These are phyloP conservation scores for Euphorbia lathyris DNA, from an alignment of 345 rosid genomes.

Conservation along the genomic window DNA sequence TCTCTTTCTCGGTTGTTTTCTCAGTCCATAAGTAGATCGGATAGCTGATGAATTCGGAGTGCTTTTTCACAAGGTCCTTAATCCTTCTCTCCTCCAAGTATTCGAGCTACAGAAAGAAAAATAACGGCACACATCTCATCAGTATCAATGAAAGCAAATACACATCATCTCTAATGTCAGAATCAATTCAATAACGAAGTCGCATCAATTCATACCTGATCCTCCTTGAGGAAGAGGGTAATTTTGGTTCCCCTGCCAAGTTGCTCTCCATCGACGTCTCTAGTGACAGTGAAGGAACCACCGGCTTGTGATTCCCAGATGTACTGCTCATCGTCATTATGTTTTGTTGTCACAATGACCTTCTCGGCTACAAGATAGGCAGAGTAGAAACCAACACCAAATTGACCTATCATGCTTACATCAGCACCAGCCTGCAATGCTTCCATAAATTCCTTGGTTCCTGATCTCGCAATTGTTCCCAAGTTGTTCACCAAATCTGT, in stretches of 20 bases:
- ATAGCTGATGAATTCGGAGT: slow-evolving; percentile 89
- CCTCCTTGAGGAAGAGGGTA: slow-evolving; percentile 74
- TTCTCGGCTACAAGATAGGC: slow-evolving; percentile 88
- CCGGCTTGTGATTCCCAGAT: slow-evolving; percentile 97
- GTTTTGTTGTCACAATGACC: slow-evolving; percentile 74
- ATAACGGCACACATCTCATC: not conserved
- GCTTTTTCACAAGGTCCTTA: slow-evolving; percentile 90
- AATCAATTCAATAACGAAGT: not conserved
- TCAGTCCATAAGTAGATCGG: slow-evolving; percentile 84
- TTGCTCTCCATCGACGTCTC: slow-evolving; percentile 66
- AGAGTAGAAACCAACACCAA: slow-evolving; percentile 92
- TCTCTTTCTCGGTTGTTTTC: slow-evolving; percentile 86
- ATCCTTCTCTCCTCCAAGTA: slow-evolving; percentile 86
- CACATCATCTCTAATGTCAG: no score
- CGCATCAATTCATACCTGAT: slow-evolving; percentile 44
- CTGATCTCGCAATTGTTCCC: slow-evolving; percentile 93
- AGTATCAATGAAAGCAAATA: not conserved
- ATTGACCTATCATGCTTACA: slow-evolving; percentile 92
- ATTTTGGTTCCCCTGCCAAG: slow-evolving; percentile 93
- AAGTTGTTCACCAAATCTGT: slow-evolving; percentile 75
- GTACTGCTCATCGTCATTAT: slow-evolving; percentile 83
- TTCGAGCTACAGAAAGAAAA: slow-evolving; percentile 47
- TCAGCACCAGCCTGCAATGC: slow-evolving; percentile 93
- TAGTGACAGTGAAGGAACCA: slow-evolving; percentile 80
- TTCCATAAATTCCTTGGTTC: slow-evolving; percentile 93